Evolutionary conservation across 495 filamentous ascomycete genomes (phyloP), one percentile per base, ranked within the genome.

Genomic region (Hamigera avellanea): DNA sequence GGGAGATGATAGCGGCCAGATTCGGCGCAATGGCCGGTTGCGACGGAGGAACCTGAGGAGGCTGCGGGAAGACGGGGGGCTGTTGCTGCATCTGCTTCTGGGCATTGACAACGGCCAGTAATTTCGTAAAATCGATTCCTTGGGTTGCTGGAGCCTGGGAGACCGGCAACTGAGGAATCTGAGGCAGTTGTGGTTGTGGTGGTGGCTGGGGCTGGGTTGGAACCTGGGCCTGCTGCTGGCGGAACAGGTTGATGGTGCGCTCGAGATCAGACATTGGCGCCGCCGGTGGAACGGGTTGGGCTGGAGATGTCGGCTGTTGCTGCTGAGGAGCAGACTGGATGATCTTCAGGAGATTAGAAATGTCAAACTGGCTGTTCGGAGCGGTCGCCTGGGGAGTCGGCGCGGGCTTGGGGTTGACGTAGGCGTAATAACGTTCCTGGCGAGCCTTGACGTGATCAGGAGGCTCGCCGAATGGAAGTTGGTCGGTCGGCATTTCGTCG

Each of bases 1-100:
- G 62, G 3, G 67, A 65, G 39, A 77, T 63, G 14, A 76, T 59
- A 13, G 59, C 64, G 32, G 67, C 66, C 0, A 78, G 55, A 32
- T 62, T 59, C 2, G 61, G 54, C 12, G 54, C 30, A 43, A 66
- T 48, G 16, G 9, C 40, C 9, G 57, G 41, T 37, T 59, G 59
- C 1, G 50, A 38, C 38, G 19, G 39, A 12, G 41, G 50, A 8
- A 29, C 32, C 50, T 45, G 59, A 27, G 45, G 61, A 23, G 44
- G 50, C 16, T 41, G 50, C 17, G 40, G 36, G 25, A 48, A 44
- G 7, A 32, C 46, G 27, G 44, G 36, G 8, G 47, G 49, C 19
- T 45, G 54, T 23, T n/a, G n/a, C 32, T 56, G 53, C 32, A 58
- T 41, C 31, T 64, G 61, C 28, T 59, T 46, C 30, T 50, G 52